These are phyloP conservation scores for Rhypophila decipiens DNA, from an alignment of 495 filamentous ascomycete genomes.

Conservation along the genomic window DNA sequence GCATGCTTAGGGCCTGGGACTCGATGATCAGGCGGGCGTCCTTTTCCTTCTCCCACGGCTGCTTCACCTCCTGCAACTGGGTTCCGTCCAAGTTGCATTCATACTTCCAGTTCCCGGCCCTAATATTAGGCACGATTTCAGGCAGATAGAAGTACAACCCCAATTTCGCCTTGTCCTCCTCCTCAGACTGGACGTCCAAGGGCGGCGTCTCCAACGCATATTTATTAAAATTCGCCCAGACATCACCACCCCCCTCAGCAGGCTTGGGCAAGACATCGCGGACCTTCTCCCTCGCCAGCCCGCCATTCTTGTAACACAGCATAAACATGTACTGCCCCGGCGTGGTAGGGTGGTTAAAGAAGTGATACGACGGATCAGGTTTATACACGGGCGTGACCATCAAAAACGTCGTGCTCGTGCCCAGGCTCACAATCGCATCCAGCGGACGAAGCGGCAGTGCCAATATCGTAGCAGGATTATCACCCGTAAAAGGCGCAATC, in stretches of 20 bases:
- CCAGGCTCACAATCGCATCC: slow-evolving; percentile 90
- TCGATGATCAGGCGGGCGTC: slow-evolving; percentile 91
- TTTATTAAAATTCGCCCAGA: slow-evolving; percentile 75
- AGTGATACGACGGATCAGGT: slow-evolving; percentile 80
- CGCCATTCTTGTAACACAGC: slow-evolving; percentile 99
- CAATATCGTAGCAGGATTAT: slow-evolving; percentile 94
- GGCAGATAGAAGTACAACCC: slow-evolving; percentile 91
- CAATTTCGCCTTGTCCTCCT: slow-evolving; percentile 61
- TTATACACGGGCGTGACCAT: slow-evolving; percentile 90
- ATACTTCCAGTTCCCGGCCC: slow-evolving; percentile 78
- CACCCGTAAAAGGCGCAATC: slow-evolving; percentile 83
- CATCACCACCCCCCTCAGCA: slow-evolving; percentile 32
- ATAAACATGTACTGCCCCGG: slow-evolving; percentile 91
- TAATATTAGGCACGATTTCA: slow-evolving; percentile 90
- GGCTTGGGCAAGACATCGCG: slow-evolving; percentile 56
- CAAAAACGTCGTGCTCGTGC: slow-evolving; percentile 92
- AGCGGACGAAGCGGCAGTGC: slow-evolving; percentile 76
- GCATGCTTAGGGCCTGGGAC: slow-evolving; percentile 83
- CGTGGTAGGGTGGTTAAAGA: slow-evolving; percentile 85
- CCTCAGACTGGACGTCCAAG: slow-evolving; percentile 51
- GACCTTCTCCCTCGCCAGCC: slow-evolving; percentile 81
- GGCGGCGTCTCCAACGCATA: slow-evolving; percentile 56
- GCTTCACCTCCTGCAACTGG: slow-evolving; percentile 38
- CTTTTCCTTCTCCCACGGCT: slow-evolving; percentile 38
- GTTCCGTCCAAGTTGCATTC: slow-evolving; percentile 49